phyloP scores from a whole-genome alignment of 345 rosid species.

The Trapa bicornis region DNA sequence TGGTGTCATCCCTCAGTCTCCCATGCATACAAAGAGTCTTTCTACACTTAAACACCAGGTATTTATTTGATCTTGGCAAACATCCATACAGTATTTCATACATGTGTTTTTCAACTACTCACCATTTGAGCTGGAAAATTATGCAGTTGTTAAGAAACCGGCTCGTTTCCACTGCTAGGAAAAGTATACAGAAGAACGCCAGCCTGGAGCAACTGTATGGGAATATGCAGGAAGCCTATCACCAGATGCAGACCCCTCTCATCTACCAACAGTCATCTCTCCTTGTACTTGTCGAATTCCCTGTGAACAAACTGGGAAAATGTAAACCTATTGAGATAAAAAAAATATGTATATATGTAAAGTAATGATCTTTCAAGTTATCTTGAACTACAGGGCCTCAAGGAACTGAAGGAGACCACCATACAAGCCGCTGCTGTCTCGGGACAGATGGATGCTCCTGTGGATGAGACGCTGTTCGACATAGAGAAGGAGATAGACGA shows the following conservation, averaged over 20 bases:
- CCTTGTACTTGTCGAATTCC: slow-evolving; percentile 9
- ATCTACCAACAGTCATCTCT: slow-evolving; percentile 45
- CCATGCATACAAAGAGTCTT: slow-evolving; percentile 79
- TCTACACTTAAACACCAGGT: slow-evolving; percentile 88
- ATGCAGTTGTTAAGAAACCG: slow-evolving; percentile 73
- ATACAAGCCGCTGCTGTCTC: slow-evolving; percentile 52
- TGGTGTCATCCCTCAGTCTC: slow-evolving; percentile 83
- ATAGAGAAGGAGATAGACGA: slow-evolving; percentile 76
- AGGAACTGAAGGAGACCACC: slow-evolving; percentile 65
- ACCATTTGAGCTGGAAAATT: background rate
- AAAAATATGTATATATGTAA: background rate
- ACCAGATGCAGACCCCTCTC: slow-evolving; percentile 84
- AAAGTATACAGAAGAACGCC: slow-evolving; percentile 52
- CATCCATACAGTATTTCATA: too few species aligned
- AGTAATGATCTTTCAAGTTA: background rate
- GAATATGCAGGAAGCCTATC: slow-evolving; percentile 71
- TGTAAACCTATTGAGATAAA: background rate
- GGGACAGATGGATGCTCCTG: slow-evolving; percentile 52
- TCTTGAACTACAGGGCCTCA: slow-evolving; percentile 31
- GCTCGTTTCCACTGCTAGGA: slow-evolving; percentile 54
- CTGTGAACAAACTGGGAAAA: background rate
- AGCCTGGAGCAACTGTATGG: slow-evolving; percentile 73
- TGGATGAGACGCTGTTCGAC: slow-evolving; percentile 60
- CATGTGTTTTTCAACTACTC: background rate
- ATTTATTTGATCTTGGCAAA: background rate